Base-by-base conservation (phyloP, 2,329 filamentous ascomycete genomes). In the Cladosporium sphaerospermum region DNA sequence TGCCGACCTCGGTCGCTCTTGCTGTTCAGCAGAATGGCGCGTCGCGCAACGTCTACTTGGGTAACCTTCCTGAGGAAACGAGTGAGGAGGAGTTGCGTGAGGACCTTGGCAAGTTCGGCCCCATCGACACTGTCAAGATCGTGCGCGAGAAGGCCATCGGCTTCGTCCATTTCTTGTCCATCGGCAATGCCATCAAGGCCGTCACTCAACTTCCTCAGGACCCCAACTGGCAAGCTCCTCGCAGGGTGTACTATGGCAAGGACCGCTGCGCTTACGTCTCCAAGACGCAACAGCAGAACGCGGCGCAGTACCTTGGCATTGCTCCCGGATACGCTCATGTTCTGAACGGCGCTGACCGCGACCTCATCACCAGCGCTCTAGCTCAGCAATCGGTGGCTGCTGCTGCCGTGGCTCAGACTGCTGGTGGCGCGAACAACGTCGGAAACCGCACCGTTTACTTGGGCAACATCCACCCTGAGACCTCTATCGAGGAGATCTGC, bases 241-340 rank as follows among this genome's bases (percentile, higher is more conserved):
- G 90, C 60, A 88, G 93, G 50, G 93, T 99, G 9, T 97, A 96
- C 79, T 99, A 99, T 65, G 93, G 93, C 72, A 99, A 99, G 77
- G 93, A 99, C 70, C 84, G 93, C 57, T 99, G 93, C 67, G 93
- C 93, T 14, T 99, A 99, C 65, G 92, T 99, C 49, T 99, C 93
- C 55, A 99, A 99, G 81, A 99, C 93, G 0, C 93, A 99, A 74
- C 93, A 99, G 75, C 93, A 99, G 73, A 99, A 99, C 65, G 93
- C 93, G 7, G 93, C 93, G 33, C 93, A 99, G 73, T 99, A 97
- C 69, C 81, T 99, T 19, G 93, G 93, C 52, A 99, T 99, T 64
- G 90, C 93, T 16, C 93, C 93, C 36, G 92, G 92, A 28, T 96
- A 97, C 66, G 91, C 93, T 16, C 91, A 97, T 69, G 92, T 96